Evolutionary conservation across 1,284 basidiomycete species (phyloP), one percentile per base, ranked within the genome.

Genomic region (Austroboletus novae-zelandiae): DNA sequence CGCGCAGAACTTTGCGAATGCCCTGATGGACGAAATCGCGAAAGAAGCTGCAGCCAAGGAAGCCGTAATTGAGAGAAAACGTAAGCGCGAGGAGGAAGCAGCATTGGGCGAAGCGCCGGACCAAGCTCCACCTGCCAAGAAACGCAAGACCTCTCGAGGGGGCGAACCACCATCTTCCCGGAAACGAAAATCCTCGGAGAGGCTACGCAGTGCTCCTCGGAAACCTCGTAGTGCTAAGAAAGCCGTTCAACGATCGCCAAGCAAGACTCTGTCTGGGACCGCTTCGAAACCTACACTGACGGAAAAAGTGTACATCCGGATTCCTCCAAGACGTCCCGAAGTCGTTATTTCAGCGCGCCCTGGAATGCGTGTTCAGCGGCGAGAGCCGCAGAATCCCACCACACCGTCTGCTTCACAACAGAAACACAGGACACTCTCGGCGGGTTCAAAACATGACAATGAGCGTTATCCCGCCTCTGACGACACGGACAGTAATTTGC

Each of bases 1-100:
- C 64, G 85, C 92, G 4, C 94, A 97, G 68, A 65, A 65, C 23
- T 92, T 94, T 67, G 87, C 89, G 3, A 68, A 71, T 37, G 67
- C 80, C 57, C 64, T 89, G 52, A 74, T 74, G 49, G 74, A 75
- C 25, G 83, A 83, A 66, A 71, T 88, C 29, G 72, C 73, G 53
- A 76, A 74, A 57, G 80, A 83, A 61, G 61, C 64, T 14, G 68
- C 61, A 35, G 73, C 74, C 17, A 84, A 80, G 59, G 77, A 81
- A 61, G 67, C 72, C 17, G 75, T 73, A 1, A 60, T 64, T 1
- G 79, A 82, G 68, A 75, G 72, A 66, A 82, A 77, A 65, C 72
- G 71, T 59, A 75, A 71, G 58, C 70, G 75, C 43, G 77, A 79
- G 47, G 76, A 78, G 50, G 67, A 66, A 51, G 55, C 54, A 4